A percentile compares a stretch with the other conserved stretches of the same genome.
Conservation (phyloP, 495 filamentous ascomycete genomes). For the Massariosphaeria phaeospora region DNA sequence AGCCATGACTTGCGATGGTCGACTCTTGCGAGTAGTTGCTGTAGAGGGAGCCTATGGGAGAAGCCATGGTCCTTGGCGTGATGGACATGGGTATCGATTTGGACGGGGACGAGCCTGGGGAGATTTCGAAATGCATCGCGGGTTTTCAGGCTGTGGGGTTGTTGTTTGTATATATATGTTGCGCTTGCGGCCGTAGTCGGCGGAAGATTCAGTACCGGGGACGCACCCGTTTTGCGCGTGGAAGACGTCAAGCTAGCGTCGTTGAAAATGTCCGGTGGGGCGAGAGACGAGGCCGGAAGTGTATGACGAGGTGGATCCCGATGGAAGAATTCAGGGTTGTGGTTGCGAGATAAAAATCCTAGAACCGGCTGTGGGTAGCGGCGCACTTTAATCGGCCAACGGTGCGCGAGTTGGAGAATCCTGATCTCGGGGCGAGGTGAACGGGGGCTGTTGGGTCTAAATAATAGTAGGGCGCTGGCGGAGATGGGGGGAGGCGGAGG, state of each 20-base stretch:
- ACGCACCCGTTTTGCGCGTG: slow-evolving; percentile 12
- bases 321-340: neutral
- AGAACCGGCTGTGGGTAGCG: neutral
- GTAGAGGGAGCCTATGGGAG: slow-evolving; percentile 23
- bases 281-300: no score
- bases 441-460: neutral
- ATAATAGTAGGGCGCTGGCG: neutral
- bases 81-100: slow-evolving; percentile 34
- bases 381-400: neutral
- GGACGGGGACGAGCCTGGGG: slow-evolving; percentile 30
- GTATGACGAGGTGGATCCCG: slow-evolving; percentile 9
- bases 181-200: neutral
- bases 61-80: slow-evolving; percentile 26
- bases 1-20: slow-evolving; percentile 17
- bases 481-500: slow-evolving; percentile 2
- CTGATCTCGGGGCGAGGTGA: neutral
- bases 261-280: no score
- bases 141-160: neutral
- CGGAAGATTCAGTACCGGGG: neutral
- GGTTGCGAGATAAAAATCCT: no score
- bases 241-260: neutral
- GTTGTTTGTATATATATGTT: slow-evolving; percentile 6
- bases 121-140: slow-evolving; percentile 34
- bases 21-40: slow-evolving; percentile 24
- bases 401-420: slow-evolving; percentile 2